A percentile compares a stretch with the other conserved stretches of the same genome.
Conservation (phyloP, 371 early-diverging fungal genomes). For the Mucor irregularis region DNA sequence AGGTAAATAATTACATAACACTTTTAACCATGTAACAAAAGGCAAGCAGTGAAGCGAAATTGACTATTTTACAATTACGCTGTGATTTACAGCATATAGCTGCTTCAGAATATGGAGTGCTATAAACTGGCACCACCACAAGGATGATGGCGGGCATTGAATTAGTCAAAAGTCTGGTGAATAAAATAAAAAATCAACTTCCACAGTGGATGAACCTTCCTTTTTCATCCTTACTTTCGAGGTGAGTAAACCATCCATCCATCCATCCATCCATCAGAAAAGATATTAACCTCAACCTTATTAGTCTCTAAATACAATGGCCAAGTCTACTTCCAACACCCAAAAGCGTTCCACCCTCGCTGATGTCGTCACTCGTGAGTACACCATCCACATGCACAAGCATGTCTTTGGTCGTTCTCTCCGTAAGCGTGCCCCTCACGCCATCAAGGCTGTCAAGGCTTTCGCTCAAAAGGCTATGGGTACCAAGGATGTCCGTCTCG, state of each 20-base stretch:
- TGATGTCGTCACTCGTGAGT: slow-evolving; percentile 87
- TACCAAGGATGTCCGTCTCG: slow-evolving; percentile 83
- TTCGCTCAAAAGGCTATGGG: slow-evolving; percentile 91
- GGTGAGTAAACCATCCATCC: not conserved
- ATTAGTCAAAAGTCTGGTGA: not conserved
- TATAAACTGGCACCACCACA: too few relatives aligned
- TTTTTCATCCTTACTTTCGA: not conserved
- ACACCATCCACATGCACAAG: slow-evolving; percentile 96
- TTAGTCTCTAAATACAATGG: slow-evolving; percentile 30
- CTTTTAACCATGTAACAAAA: too few relatives aligned
- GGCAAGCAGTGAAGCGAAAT: too few relatives aligned
- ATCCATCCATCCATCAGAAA: slow-evolving; percentile 24
- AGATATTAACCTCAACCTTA: too few relatives aligned
- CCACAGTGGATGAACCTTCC: too few relatives aligned
- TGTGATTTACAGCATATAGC: too few relatives aligned
- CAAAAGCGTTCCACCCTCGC: slow-evolving; percentile 65
- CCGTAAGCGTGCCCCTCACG: slow-evolving; percentile 95
- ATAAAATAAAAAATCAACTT: too few relatives aligned
- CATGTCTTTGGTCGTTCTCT: slow-evolving; percentile 80
- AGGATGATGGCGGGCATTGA: not conserved
- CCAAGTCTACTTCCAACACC: slow-evolving; percentile 44
- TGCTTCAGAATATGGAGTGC: too few relatives aligned
- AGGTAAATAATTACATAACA: too few relatives aligned
- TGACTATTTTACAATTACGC: too few relatives aligned
- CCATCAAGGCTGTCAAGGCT: slow-evolving; percentile 87